Base-by-base conservation (phyloP, 352 stramenopile genomes). In the Globisporangium alternatum region DNA sequence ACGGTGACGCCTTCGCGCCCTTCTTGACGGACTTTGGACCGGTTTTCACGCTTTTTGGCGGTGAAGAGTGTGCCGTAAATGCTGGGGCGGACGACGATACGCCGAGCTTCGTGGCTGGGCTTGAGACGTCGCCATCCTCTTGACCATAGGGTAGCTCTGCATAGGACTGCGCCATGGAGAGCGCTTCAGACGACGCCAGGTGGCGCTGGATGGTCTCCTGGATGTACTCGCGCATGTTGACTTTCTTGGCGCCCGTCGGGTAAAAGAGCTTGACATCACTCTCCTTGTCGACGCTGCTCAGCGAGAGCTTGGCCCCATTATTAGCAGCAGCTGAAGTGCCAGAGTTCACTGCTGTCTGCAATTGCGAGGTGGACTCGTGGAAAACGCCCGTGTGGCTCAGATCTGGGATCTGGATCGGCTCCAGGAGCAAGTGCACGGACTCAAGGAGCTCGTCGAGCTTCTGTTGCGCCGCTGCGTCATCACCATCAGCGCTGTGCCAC, bases 191-290 rank as follows among this genome's bases (percentile, higher is more conserved):
- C 5, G 37, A 58, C 15, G 39, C 56, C 33, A 75, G 59, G 58
- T 88, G 76, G 51, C 71, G 74, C 12, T 86, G 62, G 28, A 86
- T 76, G 1, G 73, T 89, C 56, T 88, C 77, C 37, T 86, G 73
- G 62, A 92, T 82, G 43, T 83, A 86, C 57, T 90, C 80, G 28
- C 81, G 76, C 59, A 92, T 86, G 63, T 90, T 89, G 35, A 69
- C 56, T 43, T 88, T 92, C 68, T 92, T 92, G 30, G 78, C 76
- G 0, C 83, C 83, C 0, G 76, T 85, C 9, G 83, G 75, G 52
- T 92, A 92, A 54, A 92, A 91, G 15, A 92, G 66, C 56, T 84
- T 80, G 56, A 79, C 48, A 3, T 83, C 76, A 12, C 70, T 68
- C 49, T 79, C 68, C 22, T 72, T 71, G 44, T 78, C 70, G 35